Base-by-base conservation (phyloP, 1,139 yeast species). In the Yamadazyma sp. region DNA sequence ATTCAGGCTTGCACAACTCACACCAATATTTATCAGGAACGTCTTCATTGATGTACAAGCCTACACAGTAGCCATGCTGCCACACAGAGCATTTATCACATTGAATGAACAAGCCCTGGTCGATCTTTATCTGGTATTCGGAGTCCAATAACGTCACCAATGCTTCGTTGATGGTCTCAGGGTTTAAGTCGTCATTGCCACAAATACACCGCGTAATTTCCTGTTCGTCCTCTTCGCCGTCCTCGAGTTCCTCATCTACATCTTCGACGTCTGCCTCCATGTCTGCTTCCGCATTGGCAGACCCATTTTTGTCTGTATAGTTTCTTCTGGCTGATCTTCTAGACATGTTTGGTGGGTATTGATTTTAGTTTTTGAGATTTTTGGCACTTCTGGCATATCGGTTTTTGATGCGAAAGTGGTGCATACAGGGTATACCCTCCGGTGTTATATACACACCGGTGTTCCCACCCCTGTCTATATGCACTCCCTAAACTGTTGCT, bases 11-110 rank as follows among this genome's bases (percentile, higher is more conserved):
- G 65, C 98, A 92, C 52, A 69, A 63, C 58, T 92, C 98, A 69
- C 98, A 91, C 86, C 88, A 87, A 62, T 91, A 91, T 59, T 86
- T 86, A 44, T 89, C 96, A 2, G 96, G 96, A 0, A 88, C 88
- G 44, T 79, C 84, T 25, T 79, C 83, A 48, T 81, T 86, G 37
- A 77, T 77, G 45, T 70, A 73, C 43, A 87, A 75, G 1, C 96
- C 95, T 31, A 92, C 97, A 66, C 98, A 92, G 62, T 74, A 89
- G 3, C 97, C 98, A 59, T 92, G 98, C 62, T 92, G 98, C 98
- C 98, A 92, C 9, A 84, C 96, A 18, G 88, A 81, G 64, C 98
- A 92, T 47, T 77, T 74, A 53, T 92, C 98, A 71, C 98, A 92
- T 62, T 85, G 94, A 51, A 87, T 85, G 61, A 83, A 87, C 38